phyloP scores from a whole-genome alignment of 495 filamentous ascomycete genomes.

The Bombardia bombarda region DNA sequence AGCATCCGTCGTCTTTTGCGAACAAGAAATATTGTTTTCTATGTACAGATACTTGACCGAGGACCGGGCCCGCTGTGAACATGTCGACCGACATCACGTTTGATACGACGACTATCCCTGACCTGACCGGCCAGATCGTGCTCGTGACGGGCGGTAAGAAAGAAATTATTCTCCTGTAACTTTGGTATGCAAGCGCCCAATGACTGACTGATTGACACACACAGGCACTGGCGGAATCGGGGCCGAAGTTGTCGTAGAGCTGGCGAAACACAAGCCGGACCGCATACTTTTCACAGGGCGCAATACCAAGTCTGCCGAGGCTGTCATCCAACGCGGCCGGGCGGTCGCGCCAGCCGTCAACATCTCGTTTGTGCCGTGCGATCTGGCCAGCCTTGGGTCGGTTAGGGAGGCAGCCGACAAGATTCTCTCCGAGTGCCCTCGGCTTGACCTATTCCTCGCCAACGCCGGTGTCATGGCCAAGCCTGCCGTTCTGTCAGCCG shows the following conservation, averaged over 20 bases:
- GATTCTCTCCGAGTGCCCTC: slow-evolving; percentile 11
- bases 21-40: no score
- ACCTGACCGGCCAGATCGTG: slow-evolving; percentile 35
- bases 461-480: slow-evolving; percentile 65
- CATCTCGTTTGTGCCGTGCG: slow-evolving; percentile 20
- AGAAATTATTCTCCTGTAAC: neutral
- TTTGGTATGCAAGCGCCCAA: neutral
- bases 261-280: slow-evolving; percentile 36
- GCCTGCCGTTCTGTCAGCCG: slow-evolving; percentile 42
- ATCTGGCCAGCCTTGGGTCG: slow-evolving; percentile 19
- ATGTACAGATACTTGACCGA: no score
- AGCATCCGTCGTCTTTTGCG: no score
- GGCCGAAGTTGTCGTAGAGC: slow-evolving; percentile 11
- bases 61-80: neutral
- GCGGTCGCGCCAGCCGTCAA: neutral
- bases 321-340: neutral
- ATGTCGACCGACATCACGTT: neutral
- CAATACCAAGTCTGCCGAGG: slow-evolving; percentile 13
- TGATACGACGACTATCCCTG: neutral
- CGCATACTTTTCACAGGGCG: slow-evolving; percentile 35
- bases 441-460: slow-evolving; percentile 36
- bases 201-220: neutral
- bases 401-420: slow-evolving; percentile 15
- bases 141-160: slow-evolving; percentile 38
- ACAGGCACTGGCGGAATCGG: slow-evolving; percentile 5